Evolutionary conservation across 2,329 filamentous ascomycete genomes (phyloP).

Genomic region (Neurospora sp.): DNA sequence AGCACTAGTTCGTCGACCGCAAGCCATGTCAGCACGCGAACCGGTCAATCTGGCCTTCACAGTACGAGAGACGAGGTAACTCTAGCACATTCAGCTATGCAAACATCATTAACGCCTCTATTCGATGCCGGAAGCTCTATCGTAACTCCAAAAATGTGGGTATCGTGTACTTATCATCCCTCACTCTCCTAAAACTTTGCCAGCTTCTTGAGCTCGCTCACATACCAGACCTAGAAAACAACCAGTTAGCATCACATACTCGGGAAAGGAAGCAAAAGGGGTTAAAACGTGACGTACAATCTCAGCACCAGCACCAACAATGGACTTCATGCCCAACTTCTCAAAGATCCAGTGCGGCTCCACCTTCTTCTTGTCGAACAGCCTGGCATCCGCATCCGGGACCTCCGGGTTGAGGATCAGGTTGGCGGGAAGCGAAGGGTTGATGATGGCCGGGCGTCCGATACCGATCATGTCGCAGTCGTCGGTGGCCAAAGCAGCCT

Average conservation of each 20-base stretch:
- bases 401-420: constrained; percentile 26
- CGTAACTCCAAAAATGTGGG: neutral
- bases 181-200: neutral
- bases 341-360: neutral
- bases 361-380: constrained; percentile 20
- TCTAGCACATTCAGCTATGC: neutral
- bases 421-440: constrained; percentile 27
- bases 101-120: neutral
- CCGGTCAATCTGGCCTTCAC: neutral
- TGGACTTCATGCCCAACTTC: neutral
- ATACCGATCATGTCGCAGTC: constrained; percentile 33
- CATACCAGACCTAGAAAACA: neutral
- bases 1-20: neutral
- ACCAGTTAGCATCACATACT: neutral
- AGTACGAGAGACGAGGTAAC: neutral
- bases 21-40: neutral
- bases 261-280: neutral
- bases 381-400: constrained; percentile 23
- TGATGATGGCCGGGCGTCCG: constrained; percentile 27
- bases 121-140: neutral
- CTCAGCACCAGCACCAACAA: neutral
- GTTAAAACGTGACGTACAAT: neutral
- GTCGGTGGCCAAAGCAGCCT: constrained; percentile 26
- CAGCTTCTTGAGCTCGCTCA: neutral
- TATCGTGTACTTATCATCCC: neutral